Evolutionary conservation across 768 basidiomycete genomes (phyloP), one percentile per base, ranked within the genome.

Genomic region (Russula sp.): DNA sequence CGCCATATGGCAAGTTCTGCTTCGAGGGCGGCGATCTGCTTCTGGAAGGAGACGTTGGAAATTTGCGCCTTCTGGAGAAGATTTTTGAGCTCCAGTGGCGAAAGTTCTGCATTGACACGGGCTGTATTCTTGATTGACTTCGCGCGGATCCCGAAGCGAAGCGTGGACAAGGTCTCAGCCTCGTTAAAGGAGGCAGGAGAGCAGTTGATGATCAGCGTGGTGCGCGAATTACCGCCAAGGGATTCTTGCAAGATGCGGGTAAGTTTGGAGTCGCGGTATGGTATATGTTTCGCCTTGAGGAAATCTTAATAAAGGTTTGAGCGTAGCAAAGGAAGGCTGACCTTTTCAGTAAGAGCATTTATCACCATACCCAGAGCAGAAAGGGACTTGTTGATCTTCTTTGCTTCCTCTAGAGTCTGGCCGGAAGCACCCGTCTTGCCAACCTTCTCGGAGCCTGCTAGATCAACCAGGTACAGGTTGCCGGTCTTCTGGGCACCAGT

Each of bases 71-170:
- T 97, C 70, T 86, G 85, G 65, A 99, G 80, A 40, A 97, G 79
- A 11, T 84, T 86, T 74, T 98, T 99, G 77, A 99, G 89, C 71
- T 99, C 97, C 54, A 94, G 79, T 2, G 97, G 96, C 2, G 96
- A 92, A 56, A 99, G 83, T 75, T 99, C 97, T 57, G 94, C 94
- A 74, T 99, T 99, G 77, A 99, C 92, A 51, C 97, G 90, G 64
- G 97, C 97, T 64, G 91, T 92, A 76, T 99, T 99, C 91, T 98
- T 98, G 85, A 99, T 99, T n/a, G 92, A 91, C 77, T 99, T 99
- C n/a, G 97, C 96, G 67, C 97, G 92, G 73, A 98, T 98, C 80
- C 97, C 97, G 74, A 99, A 99, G 31, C 97, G 89, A n/a, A 99
- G 84, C 4, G 97, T 99, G 3, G 89, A 90, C 39, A 99, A 80